Conservation (phyloP, 1,284 basidiomycete species). For the Lentinula novae-zelandiae region DNA sequence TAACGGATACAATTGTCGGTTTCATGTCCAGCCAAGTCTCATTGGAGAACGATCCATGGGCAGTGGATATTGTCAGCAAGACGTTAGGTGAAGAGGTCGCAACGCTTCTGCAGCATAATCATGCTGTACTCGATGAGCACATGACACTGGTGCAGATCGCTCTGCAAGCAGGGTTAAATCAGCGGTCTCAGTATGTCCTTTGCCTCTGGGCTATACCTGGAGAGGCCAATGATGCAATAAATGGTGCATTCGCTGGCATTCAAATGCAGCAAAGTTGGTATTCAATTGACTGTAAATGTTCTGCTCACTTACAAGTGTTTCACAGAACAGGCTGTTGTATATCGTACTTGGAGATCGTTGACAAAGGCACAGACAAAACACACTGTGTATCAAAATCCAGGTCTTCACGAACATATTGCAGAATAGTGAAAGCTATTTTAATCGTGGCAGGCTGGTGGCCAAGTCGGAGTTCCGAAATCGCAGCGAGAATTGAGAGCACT, state of each 20-base stretch:
- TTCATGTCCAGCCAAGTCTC: not conserved
- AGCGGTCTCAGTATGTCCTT: not conserved
- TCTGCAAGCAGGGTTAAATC: conserved; percentile 1
- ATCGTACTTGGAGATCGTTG: conserved; percentile 8
- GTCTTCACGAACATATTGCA: not conserved
- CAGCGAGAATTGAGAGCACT: not conserved
- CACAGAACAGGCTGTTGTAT: not conserved
- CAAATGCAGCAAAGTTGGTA: not conserved
- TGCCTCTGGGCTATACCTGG: not conserved
- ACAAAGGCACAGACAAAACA: conserved; percentile 9
- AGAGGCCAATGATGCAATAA: not conserved
- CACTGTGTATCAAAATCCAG: not conserved
- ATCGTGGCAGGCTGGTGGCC: not conserved
- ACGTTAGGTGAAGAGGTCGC: not conserved
- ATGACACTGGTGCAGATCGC: not conserved
- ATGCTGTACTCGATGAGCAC: not conserved
- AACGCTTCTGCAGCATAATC: not conserved
- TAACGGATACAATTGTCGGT: conserved; percentile 27
- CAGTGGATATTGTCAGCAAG: not conserved
- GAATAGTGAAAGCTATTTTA: not conserved
- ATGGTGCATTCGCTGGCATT: not conserved
- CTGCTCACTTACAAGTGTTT: not conserved
- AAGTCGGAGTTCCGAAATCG: not conserved
- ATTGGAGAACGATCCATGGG: not conserved
- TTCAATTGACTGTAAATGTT: not conserved